Evolutionary conservation across 768 basidiomycete species (phyloP).

Genomic region (Hericium alpestre): DNA sequence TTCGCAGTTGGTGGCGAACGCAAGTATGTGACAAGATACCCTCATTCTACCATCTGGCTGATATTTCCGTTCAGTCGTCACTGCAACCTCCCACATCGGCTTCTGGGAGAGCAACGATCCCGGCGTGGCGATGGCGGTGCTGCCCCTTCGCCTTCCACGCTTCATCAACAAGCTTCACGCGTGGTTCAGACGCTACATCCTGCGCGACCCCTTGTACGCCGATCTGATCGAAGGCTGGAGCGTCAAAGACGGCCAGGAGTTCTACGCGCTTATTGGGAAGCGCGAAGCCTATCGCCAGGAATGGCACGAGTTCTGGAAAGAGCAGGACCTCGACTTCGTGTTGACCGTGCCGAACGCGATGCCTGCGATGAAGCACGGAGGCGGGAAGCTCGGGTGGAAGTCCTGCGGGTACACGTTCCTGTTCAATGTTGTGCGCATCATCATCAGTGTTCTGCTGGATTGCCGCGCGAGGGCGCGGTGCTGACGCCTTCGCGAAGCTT

Average conservation of each 20-base stretch:
- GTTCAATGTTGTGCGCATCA: conserved; percentile 47
- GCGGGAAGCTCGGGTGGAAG: conserved; percentile 43
- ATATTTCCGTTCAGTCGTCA: conserved; percentile 11
- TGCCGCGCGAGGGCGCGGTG: not conserved
- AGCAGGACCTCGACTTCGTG: conserved; percentile 49
- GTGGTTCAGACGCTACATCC: conserved; percentile 42
- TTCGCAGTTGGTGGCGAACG: conserved; percentile 44
- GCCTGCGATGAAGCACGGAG: conserved; percentile 47
- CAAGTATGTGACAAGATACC: conserved; percentile 22
- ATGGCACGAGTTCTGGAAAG: conserved; percentile 30
- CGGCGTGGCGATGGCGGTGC: conserved; percentile 31
- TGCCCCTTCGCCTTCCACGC: conserved; percentile 34
- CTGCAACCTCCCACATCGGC: conserved; percentile 15
- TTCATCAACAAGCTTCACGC: conserved; percentile 37
- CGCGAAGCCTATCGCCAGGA: conserved; percentile 31
- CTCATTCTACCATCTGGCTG: conserved; percentile 3
- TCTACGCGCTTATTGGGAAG: conserved; percentile 36
- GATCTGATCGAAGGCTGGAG: conserved; percentile 38
- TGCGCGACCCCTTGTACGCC: conserved; percentile 42
- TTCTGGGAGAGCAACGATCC: conserved; percentile 38
- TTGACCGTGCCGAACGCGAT: conserved; percentile 52
- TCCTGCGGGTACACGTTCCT: conserved; percentile 50
- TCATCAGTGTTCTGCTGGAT: not conserved
- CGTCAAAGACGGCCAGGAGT: conserved; percentile 41
- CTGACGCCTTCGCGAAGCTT: conserved; percentile 19